Evolutionary conservation across 768 basidiomycete species (phyloP).

Genomic region (Tubosaeta sp.): DNA sequence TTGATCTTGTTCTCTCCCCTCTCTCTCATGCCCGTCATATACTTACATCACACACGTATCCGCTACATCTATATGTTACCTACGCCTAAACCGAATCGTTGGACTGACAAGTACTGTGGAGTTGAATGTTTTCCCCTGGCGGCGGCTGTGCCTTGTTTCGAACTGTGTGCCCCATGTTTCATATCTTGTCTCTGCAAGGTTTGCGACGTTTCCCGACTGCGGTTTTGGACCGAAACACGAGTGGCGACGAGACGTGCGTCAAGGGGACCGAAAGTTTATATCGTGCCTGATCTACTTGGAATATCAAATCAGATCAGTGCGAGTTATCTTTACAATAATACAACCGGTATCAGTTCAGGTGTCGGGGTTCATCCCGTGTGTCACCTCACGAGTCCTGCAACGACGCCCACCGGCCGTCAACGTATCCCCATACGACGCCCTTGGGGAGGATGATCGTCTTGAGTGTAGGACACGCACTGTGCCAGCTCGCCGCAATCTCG

Average conservation of each 20-base stretch:
- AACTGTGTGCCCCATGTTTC: not conserved
- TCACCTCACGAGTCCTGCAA: constrained; percentile 17
- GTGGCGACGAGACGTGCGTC: not conserved
- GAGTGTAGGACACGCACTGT: constrained; percentile 53
- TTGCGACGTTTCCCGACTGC: too few relatives aligned
- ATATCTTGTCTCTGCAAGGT: not conserved
- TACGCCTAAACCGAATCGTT: not conserved
- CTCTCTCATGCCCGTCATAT: constrained; percentile 5
- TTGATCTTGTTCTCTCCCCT: constrained; percentile 21
- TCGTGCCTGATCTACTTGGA: not conserved
- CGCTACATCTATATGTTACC: constrained; percentile 24
- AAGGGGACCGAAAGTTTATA: not conserved
- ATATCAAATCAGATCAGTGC: not conserved
- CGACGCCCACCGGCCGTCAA: constrained; percentile 23
- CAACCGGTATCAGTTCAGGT: too few relatives aligned
- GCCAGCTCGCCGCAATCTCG: constrained; percentile 53
- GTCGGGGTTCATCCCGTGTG: too few relatives aligned
- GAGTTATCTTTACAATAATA: too few relatives aligned
- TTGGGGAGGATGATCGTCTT: constrained; percentile 61
- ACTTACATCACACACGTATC: constrained; percentile 16
- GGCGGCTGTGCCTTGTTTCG: not conserved
- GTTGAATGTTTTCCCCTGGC: not conserved
- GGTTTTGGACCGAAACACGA: not conserved
- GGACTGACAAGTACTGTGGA: not conserved
- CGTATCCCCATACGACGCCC: constrained; percentile 57